These are phyloP conservation scores for Debaryomycetaceae sp. DNA, from an alignment of 1,139 yeast species.

Conservation along the genomic window DNA sequence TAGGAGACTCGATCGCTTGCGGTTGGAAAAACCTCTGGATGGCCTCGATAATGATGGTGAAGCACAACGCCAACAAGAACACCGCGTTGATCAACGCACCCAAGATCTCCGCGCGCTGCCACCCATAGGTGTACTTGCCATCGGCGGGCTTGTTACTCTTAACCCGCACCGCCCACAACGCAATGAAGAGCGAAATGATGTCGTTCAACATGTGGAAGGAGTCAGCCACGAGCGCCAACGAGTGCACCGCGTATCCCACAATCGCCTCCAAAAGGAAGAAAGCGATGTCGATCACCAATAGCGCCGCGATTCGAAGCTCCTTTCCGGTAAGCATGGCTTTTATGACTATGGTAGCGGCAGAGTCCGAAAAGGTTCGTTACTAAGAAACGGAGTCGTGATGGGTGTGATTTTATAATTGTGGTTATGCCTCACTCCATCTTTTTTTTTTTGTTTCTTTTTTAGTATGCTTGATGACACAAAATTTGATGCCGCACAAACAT, in stretches of 20 bases:
- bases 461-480: too few species aligned
- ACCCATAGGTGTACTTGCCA: constrained; percentile 87
- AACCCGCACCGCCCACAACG: constrained; percentile 93
- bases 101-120: constrained; percentile 93
- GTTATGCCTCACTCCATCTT: too few species aligned
- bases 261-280: constrained; percentile 85
- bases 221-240: constrained; percentile 90
- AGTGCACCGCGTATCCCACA: constrained; percentile 84
- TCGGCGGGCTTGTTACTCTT: constrained; percentile 82
- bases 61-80: constrained; percentile 84
- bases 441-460: too few species aligned
- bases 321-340: constrained; percentile 39
- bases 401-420: too few species aligned
- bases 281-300: constrained; percentile 70
- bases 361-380: background rate
- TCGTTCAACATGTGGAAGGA: constrained; percentile 98
- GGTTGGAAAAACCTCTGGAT: constrained; percentile 84
- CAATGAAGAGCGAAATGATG: constrained; percentile 82
- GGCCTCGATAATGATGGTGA: constrained; percentile 90
- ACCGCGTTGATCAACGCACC: constrained; percentile 95
- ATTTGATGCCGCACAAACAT: too few species aligned
- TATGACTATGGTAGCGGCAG: background rate
- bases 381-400: too few species aligned
- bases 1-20: constrained; percentile 73
- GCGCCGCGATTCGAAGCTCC: constrained; percentile 68